A percentile compares a stretch with the other conserved stretches of the same genome.
Conservation (phyloP, 2,329 filamentous ascomycete species). For the Colletotrichum trifolii region DNA sequence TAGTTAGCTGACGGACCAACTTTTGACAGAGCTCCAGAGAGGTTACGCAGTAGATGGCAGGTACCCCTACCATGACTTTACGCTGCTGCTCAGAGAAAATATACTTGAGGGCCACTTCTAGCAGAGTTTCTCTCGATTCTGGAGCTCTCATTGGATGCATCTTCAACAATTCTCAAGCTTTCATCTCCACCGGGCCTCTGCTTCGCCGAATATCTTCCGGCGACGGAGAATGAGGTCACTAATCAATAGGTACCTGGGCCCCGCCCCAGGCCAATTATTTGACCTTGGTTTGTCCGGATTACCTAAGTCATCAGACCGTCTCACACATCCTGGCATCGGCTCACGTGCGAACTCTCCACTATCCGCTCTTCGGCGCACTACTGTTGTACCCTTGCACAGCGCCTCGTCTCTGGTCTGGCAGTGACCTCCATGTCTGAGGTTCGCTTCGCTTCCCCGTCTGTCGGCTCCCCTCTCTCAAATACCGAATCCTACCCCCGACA, state of each 20-base stretch:
- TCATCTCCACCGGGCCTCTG: too few relatives aligned
- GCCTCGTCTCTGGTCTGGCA: constrained; percentile 8
- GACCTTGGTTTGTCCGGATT: constrained; percentile 1
- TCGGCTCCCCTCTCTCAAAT: constrained; percentile 20
- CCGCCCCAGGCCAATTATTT: constrained; percentile 3
- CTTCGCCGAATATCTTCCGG: constrained; percentile 27
- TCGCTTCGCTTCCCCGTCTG: constrained; percentile 20
- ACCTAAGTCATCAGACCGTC: not conserved
- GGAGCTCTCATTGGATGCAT: constrained; percentile 20
- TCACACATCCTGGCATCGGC: not conserved
- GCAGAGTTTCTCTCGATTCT: not conserved
- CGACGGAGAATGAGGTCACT: not conserved
- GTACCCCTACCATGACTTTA: not conserved
- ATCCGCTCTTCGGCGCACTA: not conserved
- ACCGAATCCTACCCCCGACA: constrained; percentile 22
- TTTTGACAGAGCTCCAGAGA: constrained; percentile 4
- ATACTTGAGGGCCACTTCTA: constrained; percentile 1
- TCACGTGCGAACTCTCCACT: constrained; percentile 37
- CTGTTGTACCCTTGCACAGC: not conserved
- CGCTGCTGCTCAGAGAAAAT: not conserved
- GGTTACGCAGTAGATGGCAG: not conserved
- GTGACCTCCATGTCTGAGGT: constrained; percentile 21
- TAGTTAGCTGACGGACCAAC: not conserved
- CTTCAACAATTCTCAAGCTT: constrained; percentile 4
- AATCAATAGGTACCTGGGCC: too few relatives aligned